Evolutionary conservation across 1,284 basidiomycete species (phyloP).

Genomic region (Omphalotus olearius): DNA sequence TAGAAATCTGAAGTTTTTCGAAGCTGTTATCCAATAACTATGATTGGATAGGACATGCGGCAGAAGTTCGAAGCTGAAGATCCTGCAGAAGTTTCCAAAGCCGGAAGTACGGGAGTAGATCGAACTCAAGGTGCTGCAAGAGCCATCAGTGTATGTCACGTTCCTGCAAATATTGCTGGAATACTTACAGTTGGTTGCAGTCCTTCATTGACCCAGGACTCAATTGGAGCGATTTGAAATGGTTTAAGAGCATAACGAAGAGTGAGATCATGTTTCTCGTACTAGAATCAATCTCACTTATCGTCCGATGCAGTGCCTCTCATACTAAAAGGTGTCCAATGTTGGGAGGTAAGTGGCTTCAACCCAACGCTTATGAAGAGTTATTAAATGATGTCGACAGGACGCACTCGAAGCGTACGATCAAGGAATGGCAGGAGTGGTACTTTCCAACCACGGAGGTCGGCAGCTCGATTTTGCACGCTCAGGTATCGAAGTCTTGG

Average conservation of each 20-base stretch:
- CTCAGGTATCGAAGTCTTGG: constrained; percentile 87
- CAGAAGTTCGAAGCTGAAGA: constrained; percentile 91
- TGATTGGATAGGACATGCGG: constrained; percentile 74
- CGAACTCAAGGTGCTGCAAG: constrained; percentile 89
- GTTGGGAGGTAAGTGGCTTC: constrained; percentile 66
- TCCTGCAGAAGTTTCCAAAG: constrained; percentile 62
- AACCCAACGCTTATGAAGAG: background rate
- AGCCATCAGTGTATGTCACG: constrained; percentile 76
- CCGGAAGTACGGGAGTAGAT: constrained; percentile 61
- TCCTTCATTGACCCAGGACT: constrained; percentile 93
- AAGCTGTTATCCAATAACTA: background rate
- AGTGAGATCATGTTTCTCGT: constrained; percentile 39
- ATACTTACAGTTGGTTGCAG: constrained; percentile 30
- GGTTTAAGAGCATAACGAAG: constrained; percentile 87
- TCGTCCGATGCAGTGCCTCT: constrained; percentile 67
- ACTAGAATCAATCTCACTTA: background rate
- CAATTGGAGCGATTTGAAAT: constrained; percentile 83
- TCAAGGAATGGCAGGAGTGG: constrained; percentile 75
- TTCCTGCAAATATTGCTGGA: constrained; percentile 2
- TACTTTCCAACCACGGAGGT: constrained; percentile 90
- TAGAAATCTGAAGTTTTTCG: background rate
- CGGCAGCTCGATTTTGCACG: constrained; percentile 90
- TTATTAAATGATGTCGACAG: constrained; percentile 25
- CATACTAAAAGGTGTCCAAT: constrained; percentile 90
- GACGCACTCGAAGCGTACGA: constrained; percentile 91